Evolutionary conservation across 129 eudicot species (phyloP).

Genomic region (Arctium minus): DNA sequence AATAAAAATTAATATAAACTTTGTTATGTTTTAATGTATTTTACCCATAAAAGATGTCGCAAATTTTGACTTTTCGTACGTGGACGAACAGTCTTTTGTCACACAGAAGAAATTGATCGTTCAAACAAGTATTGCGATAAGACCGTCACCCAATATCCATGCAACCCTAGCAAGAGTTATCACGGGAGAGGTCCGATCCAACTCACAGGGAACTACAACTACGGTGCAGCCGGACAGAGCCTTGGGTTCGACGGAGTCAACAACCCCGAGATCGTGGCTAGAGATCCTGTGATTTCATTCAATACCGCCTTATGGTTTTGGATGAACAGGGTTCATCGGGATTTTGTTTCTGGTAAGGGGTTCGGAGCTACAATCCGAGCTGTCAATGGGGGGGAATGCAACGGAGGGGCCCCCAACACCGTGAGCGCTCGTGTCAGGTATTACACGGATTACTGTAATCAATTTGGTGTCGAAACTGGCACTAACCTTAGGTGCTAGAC

Average conservation of each 20-base stretch:
- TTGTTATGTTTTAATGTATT: not conserved
- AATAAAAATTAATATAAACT: not conserved
- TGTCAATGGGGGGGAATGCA: not conserved
- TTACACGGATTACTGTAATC: slow-evolving; percentile 7
- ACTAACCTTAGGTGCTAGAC: slow-evolving; percentile 4
- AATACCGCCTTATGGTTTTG: slow-evolving; percentile 35
- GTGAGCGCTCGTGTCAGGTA: not conserved
- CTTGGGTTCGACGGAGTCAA: slow-evolving; percentile 18
- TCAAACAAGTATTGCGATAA: not conserved
- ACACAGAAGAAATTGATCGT: slow-evolving; percentile 17
- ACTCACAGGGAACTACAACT: slow-evolving; percentile 22
- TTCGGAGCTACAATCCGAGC: not conserved
- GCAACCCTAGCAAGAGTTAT: slow-evolving; percentile 12
- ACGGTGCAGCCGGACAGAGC: slow-evolving; percentile 23
- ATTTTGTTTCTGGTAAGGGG: not conserved
- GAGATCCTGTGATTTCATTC: slow-evolving; percentile 22
- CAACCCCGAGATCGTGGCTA: slow-evolving; percentile 33
- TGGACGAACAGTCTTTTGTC: not conserved
- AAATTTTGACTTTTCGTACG: not conserved
- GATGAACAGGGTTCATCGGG: slow-evolving; percentile 23
- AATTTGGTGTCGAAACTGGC: not conserved
- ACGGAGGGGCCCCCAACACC: not conserved
- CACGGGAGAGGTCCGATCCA: slow-evolving; percentile 31
- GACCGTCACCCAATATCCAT: slow-evolving; percentile 1
- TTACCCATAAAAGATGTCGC: not conserved